A percentile compares a stretch with the other conserved stretches of the same genome.
These are phyloP conservation scores for Lactifluus subvellereus DNA, from an alignment of 768 basidiomycete genomes.

Conservation along the genomic window DNA sequence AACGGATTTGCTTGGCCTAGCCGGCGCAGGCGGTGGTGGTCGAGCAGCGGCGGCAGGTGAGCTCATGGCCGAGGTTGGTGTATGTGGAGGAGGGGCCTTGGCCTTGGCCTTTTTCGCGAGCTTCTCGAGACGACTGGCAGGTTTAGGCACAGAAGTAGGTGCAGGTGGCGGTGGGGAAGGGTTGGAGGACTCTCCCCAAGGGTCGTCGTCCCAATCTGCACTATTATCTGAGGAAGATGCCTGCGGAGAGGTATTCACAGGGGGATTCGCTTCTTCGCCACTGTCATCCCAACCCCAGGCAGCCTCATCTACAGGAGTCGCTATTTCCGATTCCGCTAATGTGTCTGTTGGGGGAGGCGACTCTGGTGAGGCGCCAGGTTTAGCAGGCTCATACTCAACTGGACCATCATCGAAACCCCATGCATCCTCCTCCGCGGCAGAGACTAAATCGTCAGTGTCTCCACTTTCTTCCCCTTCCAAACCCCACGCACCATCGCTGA, in stretches of 20 bases:
- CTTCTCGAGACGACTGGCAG: slow-evolving; percentile 54
- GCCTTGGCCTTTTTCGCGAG: slow-evolving; percentile 50
- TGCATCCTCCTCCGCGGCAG: slow-evolving; percentile 29
- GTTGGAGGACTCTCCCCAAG: slow-evolving; percentile 51
- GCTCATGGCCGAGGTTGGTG: slow-evolving; percentile 11
- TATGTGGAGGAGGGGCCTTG: slow-evolving; percentile 34
- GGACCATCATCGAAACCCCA: slow-evolving; percentile 40
- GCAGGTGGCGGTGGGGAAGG: slow-evolving; percentile 29
- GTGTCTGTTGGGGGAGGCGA: slow-evolving; percentile 3
- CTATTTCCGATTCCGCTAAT: slow-evolving; percentile 27
- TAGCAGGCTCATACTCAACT: slow-evolving; percentile 36
- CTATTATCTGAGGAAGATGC: slow-evolving; percentile 33
- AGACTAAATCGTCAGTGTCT: slow-evolving; percentile 22
- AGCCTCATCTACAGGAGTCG: slow-evolving; percentile 33
- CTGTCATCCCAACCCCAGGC: slow-evolving; percentile 79
- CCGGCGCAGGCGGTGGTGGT: slow-evolving; percentile 29
- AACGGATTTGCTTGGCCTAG: not conserved
- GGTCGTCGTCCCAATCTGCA: slow-evolving; percentile 55
- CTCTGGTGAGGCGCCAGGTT: slow-evolving; percentile 8
- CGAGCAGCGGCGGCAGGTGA: slow-evolving; percentile 24
- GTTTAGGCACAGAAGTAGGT: slow-evolving; percentile 39
- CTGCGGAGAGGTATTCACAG: slow-evolving; percentile 1
- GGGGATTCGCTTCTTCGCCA: slow-evolving; percentile 30
- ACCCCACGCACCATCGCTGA: slow-evolving; percentile 41
- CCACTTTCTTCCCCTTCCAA: slow-evolving; percentile 36